phyloP scores from a whole-genome alignment of 768 basidiomycete genomes.

The Mycena leptocephala region DNA sequence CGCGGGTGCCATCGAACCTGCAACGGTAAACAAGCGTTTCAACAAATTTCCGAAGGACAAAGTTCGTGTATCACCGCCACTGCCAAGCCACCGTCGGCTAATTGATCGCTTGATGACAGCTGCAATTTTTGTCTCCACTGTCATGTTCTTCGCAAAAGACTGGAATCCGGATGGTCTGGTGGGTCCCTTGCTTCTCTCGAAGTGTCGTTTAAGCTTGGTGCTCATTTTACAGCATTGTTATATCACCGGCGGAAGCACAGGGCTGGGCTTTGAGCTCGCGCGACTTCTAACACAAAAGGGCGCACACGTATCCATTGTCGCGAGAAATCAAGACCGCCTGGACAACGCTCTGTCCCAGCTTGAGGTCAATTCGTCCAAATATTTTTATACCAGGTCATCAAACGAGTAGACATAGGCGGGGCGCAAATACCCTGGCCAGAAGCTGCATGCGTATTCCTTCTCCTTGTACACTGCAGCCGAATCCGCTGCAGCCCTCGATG shows the following conservation, averaged over 20 bases:
- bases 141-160: constrained; percentile 51
- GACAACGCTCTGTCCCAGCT: constrained; percentile 72
- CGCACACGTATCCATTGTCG: constrained; percentile 90
- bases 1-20: no score
- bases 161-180: constrained; percentile 70
- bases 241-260: constrained; percentile 88
- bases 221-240: constrained; percentile 77
- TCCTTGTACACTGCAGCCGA: constrained; percentile 69
- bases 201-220: no score
- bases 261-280: constrained; percentile 85
- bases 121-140: no score
- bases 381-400: no score
- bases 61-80: no score
- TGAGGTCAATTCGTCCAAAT: constrained; percentile 62
- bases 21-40: no score
- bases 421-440: constrained; percentile 41
- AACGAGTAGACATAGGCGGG: constrained; percentile 48
- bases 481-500: constrained; percentile 75
- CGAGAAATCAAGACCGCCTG: constrained; percentile 78
- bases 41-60: no score
- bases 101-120: no score
- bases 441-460: constrained; percentile 79
- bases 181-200: constrained; percentile 18
- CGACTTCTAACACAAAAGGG: constrained; percentile 76
- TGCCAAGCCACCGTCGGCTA: no score